phyloP scores from a whole-genome alignment of 164 flowering plant species.

The Kalanchoe fedtschenkoi region DNA sequence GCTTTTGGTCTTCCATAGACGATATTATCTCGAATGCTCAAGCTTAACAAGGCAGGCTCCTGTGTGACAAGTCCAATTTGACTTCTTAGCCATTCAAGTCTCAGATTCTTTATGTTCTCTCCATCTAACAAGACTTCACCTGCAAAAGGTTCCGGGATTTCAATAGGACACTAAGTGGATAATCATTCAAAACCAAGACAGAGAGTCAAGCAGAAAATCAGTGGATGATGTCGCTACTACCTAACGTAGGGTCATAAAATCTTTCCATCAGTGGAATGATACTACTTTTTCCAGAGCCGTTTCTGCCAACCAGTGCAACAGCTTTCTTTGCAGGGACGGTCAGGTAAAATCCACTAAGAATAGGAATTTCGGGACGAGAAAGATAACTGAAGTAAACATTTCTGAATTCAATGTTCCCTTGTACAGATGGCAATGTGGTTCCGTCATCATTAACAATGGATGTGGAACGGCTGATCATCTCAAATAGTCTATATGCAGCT shows the following conservation, averaged over 20 bases:
- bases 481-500: slow-evolving; percentile 95
- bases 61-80: slow-evolving; percentile 94
- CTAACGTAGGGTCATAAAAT: slow-evolving; percentile 97
- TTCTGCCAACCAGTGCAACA: slow-evolving; percentile 96
- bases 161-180: slow-evolving; percentile 5
- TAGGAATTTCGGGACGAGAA: slow-evolving; percentile 96
- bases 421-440: slow-evolving; percentile 43
- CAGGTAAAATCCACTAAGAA: slow-evolving; percentile 89
- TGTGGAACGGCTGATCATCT: slow-evolving; percentile 95
- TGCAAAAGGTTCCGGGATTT: slow-evolving; percentile 27
- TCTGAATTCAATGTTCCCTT: slow-evolving; percentile 92
- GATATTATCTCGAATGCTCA: slow-evolving; percentile 90
- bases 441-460: slow-evolving; percentile 72
- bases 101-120: slow-evolving; percentile 78
- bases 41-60: slow-evolving; percentile 95
- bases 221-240: slow-evolving; percentile 19
- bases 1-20: slow-evolving; percentile 77
- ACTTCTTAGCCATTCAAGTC: slow-evolving; percentile 89
- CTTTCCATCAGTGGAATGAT: slow-evolving; percentile 98
- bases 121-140: slow-evolving; percentile 98
- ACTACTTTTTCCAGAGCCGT: slow-evolving; percentile 98
- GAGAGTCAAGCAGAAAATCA: not conserved
- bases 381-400: slow-evolving; percentile 95
- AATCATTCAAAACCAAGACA: too few species aligned
- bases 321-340: slow-evolving; percentile 91